phyloP scores from a whole-genome alignment of 768 basidiomycete species.

The Amanita exitialis region DNA sequence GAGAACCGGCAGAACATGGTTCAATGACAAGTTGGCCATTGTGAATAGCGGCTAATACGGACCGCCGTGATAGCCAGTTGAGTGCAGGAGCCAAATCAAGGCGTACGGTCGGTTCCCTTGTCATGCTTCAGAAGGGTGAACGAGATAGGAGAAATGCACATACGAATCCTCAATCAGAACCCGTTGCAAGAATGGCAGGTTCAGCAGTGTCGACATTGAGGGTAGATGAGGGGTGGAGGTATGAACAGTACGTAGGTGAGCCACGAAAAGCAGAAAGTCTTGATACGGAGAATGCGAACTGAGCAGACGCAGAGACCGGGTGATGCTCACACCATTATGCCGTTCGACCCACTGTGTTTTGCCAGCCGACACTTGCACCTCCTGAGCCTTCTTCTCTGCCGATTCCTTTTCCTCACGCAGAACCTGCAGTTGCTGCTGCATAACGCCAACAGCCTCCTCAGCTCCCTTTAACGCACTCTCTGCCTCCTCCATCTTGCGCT shows the following conservation, averaged over 20 bases:
- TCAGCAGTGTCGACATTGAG: conserved; percentile 61
- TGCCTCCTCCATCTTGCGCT: conserved; percentile 67
- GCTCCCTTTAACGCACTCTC: conserved; percentile 74
- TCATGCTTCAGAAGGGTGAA: conserved; percentile 9
- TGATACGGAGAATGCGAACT: conserved; percentile 67
- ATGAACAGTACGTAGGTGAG: conserved; percentile 66
- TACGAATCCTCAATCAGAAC: conserved; percentile 79
- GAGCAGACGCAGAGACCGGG: conserved; percentile 36
- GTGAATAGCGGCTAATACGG: conserved; percentile 78
- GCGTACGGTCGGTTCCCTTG: conserved; percentile 84
- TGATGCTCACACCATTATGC: conserved; percentile 18
- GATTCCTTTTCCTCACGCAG: conserved; percentile 59
- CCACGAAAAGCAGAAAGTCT: conserved; percentile 72
- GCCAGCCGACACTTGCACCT: conserved; percentile 42
- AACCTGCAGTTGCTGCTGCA: conserved; percentile 80
- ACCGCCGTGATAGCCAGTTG: conserved; percentile 87
- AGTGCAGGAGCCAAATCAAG: conserved; percentile 91
- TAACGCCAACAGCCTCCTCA: conserved; percentile 73
- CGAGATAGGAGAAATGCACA: conserved; percentile 21
- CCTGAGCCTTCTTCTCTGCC: conserved; percentile 41
- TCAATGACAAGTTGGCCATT: conserved; percentile 83
- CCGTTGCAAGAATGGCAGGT: conserved; percentile 70
- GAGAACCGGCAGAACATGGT: conserved; percentile 55
- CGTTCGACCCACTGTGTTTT: conserved; percentile 63
- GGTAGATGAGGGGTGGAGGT: conserved; percentile 52